Evolutionary conservation across 805 yeast genomes (phyloP), one percentile per base, ranked within the genome.

Genomic region (Clavispora vitiphila): DNA sequence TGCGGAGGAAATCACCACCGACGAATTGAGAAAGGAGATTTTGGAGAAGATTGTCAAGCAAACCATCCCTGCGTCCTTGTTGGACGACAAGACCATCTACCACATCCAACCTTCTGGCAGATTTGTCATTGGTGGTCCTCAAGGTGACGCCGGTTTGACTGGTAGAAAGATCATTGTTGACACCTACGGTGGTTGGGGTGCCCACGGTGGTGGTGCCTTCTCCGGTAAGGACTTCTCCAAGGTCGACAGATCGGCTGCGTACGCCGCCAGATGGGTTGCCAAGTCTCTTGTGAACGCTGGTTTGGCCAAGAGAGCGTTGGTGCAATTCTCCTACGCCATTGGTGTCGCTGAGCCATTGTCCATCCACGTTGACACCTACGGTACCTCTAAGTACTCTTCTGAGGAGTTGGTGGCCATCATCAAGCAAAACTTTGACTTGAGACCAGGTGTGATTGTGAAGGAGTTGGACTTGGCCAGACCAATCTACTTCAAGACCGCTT

Each of bases 121-220:
- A 75, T 93, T 93, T 81, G 96, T 93, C 62, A 93, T 93, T 66
- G 99, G 99, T 77, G 99, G 99, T 71, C 99, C 99, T 58, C 99
- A 93, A 76, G 99, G 99, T 81, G 99, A 93, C 69, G 99, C 99
- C 55, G 99, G 99, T 79, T 77, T 93, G 66, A 93, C 99, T 57
- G 99, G 99, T 72, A 88, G 99, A 78, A 93, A 93, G 80, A 93
- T 93, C 72, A 93, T 93, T 62, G 99, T 93, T 67, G 99, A 93
- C 74, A 95, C 99, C 54, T 93, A 93, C 77, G 99, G 99, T 78
- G 99, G 99, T 64, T 95, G 99, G 95, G 97, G 99, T 74, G 98
- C 99, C 64, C 99, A 93, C 80, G 99, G 99, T 76, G 99, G 99
- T 80, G 99, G 99, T 80, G 99, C 99, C 53, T 93, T 93, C 89